Percentiles rank a stretch among this genome's conserved stretches.
Evolutionary conservation across 1,139 yeast species (phyloP).

Genomic region (Scheffersomyces parashehatae): DNA sequence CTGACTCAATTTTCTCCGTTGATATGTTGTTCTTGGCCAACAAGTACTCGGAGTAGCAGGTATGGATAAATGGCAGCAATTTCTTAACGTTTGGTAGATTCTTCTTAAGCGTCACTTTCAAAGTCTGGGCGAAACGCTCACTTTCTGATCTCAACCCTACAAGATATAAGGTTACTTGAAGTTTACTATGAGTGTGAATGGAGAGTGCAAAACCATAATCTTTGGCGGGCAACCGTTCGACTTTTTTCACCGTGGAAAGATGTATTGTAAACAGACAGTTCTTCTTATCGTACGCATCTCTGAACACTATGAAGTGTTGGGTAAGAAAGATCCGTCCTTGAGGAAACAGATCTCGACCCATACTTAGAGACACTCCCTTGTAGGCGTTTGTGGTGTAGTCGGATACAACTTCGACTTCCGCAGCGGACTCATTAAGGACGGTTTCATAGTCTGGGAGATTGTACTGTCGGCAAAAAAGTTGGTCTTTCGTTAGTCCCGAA

Average conservation of each 20-base stretch:
- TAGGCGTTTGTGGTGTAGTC: constrained; percentile 27
- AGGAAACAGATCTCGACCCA: constrained; percentile 15
- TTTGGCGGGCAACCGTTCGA: constrained; percentile 78
- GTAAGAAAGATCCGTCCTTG: constrained; percentile 71
- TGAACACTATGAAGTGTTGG: constrained; percentile 71
- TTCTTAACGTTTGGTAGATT: constrained; percentile 64
- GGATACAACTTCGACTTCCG: constrained; percentile 60
- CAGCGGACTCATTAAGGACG: constrained; percentile 65
- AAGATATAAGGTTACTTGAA: constrained; percentile 66
- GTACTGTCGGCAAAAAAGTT: constrained; percentile 64
- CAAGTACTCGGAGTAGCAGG: constrained; percentile 85
- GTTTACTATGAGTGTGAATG: constrained; percentile 68
- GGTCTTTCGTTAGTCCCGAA: constrained; percentile 57
- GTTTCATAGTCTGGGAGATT: constrained; percentile 71
- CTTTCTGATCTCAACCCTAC: constrained; percentile 78
- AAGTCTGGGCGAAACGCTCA: constrained; percentile 72
- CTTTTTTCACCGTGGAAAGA: constrained; percentile 76
- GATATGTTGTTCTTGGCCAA: constrained; percentile 59
- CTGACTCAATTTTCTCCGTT: constrained; percentile 43
- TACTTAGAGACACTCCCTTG: constrained; percentile 21
- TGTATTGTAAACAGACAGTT: constrained; percentile 73
- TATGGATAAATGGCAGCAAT: constrained; percentile 63
- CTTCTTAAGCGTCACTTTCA: constrained; percentile 62
- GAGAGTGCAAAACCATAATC: constrained; percentile 78
- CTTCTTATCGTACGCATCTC: constrained; percentile 66